phyloP scores from a whole-genome alignment of 2,329 filamentous ascomycete genomes.

The Diplodia corticola region DNA sequence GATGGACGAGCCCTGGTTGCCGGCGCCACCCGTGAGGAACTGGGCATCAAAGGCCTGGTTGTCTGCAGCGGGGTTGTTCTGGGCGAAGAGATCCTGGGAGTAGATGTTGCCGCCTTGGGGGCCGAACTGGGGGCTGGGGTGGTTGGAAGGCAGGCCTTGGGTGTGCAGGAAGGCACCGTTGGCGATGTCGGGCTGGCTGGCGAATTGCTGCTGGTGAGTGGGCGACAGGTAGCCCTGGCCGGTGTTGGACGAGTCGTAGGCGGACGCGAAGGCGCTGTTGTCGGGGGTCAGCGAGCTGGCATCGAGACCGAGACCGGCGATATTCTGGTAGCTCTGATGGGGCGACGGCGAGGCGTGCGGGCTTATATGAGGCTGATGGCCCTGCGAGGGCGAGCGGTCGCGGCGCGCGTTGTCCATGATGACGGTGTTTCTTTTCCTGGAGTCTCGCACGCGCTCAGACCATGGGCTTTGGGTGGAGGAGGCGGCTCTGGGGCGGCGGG shows the following conservation, averaged over 20 bases:
- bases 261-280: slow-evolving; percentile 28
- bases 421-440: slow-evolving; percentile 36
- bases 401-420: slow-evolving; percentile 58
- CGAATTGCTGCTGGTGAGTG: slow-evolving; percentile 48
- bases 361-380: slow-evolving; percentile 64
- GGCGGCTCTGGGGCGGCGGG: slow-evolving; percentile 22
- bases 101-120: slow-evolving; percentile 39
- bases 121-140: slow-evolving; percentile 45
- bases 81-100: slow-evolving; percentile 39
- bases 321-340: slow-evolving; percentile 55
- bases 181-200: slow-evolving; percentile 41
- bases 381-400: slow-evolving; percentile 64
- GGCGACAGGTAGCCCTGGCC: slow-evolving; percentile 46
- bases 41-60: slow-evolving; percentile 33
- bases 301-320: slow-evolving; percentile 59
- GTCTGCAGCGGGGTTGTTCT: slow-evolving; percentile 28
- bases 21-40: slow-evolving; percentile 60
- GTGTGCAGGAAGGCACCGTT: slow-evolving; percentile 47
- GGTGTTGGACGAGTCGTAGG: slow-evolving; percentile 41
- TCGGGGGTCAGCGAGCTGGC: slow-evolving; percentile 47
- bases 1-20: slow-evolving; percentile 57
- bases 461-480: slow-evolving; percentile 26
- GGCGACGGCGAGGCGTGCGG: slow-evolving; percentile 66
- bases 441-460: slow-evolving; percentile 31
- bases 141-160: slow-evolving; percentile 55